Evolutionary conservation across 2,329 filamentous ascomycete genomes (phyloP), one percentile per base, ranked within the genome.

Genomic region (Penicillium sumatraense): DNA sequence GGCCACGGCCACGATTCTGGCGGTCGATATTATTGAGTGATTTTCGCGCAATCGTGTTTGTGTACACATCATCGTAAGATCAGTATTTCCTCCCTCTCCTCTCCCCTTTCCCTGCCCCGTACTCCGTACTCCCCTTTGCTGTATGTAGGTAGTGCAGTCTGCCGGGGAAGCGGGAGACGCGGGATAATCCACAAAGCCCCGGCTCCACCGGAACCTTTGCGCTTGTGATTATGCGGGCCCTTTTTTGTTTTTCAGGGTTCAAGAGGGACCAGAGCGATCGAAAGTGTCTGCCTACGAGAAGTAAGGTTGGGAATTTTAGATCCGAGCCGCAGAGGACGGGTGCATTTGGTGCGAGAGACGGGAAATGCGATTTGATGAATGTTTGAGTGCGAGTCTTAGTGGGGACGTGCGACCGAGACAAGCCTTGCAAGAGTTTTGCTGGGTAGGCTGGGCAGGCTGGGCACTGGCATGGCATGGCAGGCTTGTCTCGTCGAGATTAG

Each of bases 401-500:
- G 14, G 23, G 23, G 14, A 24, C 38, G 38, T 9, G 16, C 16
- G 13, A 41, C 16, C 23, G 18, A 31, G 26, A 46, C 42, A 46
- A 44, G 21, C 21, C 40, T 16, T 21, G 3, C 24, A 31, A 45
- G 41, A 45, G 14, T n/a, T 29, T 31, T 18, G 16, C 24, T 31
- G 16, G 27, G 26, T 8, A 46, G 24, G 8, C 42, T 46, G n/a
- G n/a, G n/a, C n/a, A n/a, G n/a, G n/a, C n/a, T n/a, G n/a, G n/a
- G n/a, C n/a, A n/a, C n/a, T n/a, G n/a, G n/a, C n/a, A n/a, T n/a
- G n/a, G n/a, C n/a, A n/a, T n/a, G n/a, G 26, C 14, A 46, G 24
- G 8, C 42, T 46, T 46, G 42, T 46, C 42, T 46, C 42, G 27
- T 46, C 42, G 13, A 46, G 27, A 46, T 46, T 46, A 33, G 26